Percentiles rank a stretch among this genome's conserved stretches.
Conservation (phyloP, 179 eudicot genomes). For the Sideroxylon spinosum region DNA sequence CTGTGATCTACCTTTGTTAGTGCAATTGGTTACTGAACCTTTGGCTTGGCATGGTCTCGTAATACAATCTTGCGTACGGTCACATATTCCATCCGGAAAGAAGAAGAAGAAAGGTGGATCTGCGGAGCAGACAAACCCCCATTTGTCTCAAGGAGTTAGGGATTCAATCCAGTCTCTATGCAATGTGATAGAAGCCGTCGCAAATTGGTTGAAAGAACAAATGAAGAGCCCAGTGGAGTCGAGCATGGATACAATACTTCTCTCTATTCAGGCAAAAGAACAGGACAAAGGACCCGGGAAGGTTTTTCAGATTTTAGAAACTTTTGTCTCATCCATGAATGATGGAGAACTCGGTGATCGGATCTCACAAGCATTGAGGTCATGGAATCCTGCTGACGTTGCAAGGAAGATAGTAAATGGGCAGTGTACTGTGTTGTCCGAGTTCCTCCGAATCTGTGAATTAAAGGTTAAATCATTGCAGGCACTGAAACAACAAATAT, state of each 20-base stretch:
- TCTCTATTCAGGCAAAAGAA: slow-evolving; percentile 32
- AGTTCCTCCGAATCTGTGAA: slow-evolving; percentile 66
- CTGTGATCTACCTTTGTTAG: slow-evolving; percentile 47
- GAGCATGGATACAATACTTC: slow-evolving; percentile 41
- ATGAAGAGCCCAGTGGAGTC: slow-evolving; percentile 40
- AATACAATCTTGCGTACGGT: slow-evolving; percentile 60
- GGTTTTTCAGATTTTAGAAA: slow-evolving; percentile 44
- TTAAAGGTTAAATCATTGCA: slow-evolving; percentile 49
- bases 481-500: slow-evolving; percentile 28
- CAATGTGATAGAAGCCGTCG: slow-evolving; percentile 48
- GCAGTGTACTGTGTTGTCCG: slow-evolving; percentile 41
- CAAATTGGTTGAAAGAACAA: slow-evolving; percentile 58
- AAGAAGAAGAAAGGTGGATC: slow-evolving; percentile 82
- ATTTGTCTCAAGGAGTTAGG: slow-evolving; percentile 40
- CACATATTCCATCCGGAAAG: slow-evolving; percentile 74
- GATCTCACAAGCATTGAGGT: slow-evolving; percentile 52
- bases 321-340: slow-evolving; percentile 30
- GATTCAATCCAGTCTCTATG: slow-evolving; percentile 49
- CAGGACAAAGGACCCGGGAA: slow-evolving; percentile 59
- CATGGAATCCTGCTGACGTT: slow-evolving; percentile 66
- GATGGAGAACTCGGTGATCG: slow-evolving; percentile 58
- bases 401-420: slow-evolving; percentile 50
- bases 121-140: slow-evolving; percentile 44
- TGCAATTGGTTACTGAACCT: slow-evolving; percentile 82
- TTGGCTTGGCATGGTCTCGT: slow-evolving; percentile 76